phyloP scores from a whole-genome alignment of 2,329 filamentous ascomycete genomes.

The Septoria petroselini region DNA sequence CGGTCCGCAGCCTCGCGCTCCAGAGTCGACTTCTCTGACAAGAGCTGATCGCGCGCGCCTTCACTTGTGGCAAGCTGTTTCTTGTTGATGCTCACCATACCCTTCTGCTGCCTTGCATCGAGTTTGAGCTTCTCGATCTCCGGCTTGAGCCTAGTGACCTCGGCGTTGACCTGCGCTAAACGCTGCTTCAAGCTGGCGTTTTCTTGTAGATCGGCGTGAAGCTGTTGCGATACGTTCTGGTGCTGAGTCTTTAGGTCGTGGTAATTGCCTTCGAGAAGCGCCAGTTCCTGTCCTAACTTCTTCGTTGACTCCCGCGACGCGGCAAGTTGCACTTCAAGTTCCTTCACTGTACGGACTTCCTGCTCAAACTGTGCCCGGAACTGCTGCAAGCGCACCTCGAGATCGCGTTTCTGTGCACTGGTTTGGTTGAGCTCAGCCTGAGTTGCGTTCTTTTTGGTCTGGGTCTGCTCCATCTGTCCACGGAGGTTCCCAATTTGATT shows the following conservation, averaged over 20 bases:
- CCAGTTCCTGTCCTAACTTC: conserved; percentile 79
- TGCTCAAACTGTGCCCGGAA: conserved; percentile 87
- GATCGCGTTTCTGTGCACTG: conserved; percentile 83
- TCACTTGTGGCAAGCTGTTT: conserved; percentile 92
- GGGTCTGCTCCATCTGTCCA: conserved; percentile 91
- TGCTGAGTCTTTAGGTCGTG: conserved; percentile 82
- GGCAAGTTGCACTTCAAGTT: conserved; percentile 77
- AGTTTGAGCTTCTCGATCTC: conserved; percentile 90
- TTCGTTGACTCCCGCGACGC: conserved; percentile 74
- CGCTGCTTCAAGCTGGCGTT: conserved; percentile 82
- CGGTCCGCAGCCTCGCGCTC: conserved; percentile 48
- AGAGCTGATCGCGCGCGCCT: conserved; percentile 81
- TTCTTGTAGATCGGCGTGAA: conserved; percentile 86
- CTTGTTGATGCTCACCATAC: conserved; percentile 95
- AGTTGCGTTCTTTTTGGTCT: conserved; percentile 71
- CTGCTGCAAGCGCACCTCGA: conserved; percentile 83
- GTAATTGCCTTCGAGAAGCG: conserved; percentile 74
- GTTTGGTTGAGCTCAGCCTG: conserved; percentile 81
- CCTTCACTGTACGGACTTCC: conserved; percentile 81
- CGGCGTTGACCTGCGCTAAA: conserved; percentile 76
- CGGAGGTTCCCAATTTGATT: conserved; percentile 90
- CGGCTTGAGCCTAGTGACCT: conserved; percentile 79
- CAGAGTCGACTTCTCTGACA: conserved; percentile 71
- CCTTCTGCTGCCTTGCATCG: conserved; percentile 91
- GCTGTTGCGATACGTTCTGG: conserved; percentile 66